Evolutionary conservation across 495 filamentous ascomycete species (phyloP).

Genomic region (Endocarpon pusillum): DNA sequence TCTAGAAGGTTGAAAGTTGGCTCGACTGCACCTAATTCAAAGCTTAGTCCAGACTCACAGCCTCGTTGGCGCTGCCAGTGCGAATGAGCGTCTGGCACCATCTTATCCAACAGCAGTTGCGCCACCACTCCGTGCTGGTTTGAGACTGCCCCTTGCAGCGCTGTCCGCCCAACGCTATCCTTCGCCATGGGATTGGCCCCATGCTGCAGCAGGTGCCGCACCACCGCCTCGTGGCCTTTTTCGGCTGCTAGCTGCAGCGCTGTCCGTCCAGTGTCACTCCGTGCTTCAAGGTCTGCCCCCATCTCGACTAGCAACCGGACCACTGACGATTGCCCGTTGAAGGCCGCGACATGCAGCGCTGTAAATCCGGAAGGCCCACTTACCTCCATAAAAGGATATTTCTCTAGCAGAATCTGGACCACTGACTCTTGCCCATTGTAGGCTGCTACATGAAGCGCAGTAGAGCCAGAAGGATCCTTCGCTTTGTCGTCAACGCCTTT

Average conservation of each 20-base stretch:
- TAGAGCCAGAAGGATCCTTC: conserved; percentile 36
- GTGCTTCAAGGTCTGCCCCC: conserved; percentile 34
- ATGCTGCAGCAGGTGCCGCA: conserved; percentile 31
- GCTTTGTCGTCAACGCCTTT: background rate
- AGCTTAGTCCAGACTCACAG: too few relatives aligned
- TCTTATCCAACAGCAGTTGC: too few relatives aligned
- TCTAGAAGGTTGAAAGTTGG: too few relatives aligned
- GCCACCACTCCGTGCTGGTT: too few relatives aligned
- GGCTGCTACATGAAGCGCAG: conserved; percentile 41
- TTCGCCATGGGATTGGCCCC: too few relatives aligned
- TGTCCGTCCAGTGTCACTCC: conserved; percentile 44
- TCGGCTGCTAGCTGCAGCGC: conserved; percentile 46
- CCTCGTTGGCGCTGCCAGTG: too few relatives aligned
- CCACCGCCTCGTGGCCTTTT: conserved; percentile 37
- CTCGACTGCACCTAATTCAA: too few relatives aligned
- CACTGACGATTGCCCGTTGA: conserved; percentile 34
- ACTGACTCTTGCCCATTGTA: conserved; percentile 35
- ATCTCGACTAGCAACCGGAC: conserved; percentile 35
- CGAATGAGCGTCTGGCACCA: too few relatives aligned
- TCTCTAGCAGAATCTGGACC: conserved; percentile 33
- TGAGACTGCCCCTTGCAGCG: too few relatives aligned
- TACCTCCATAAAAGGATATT: too few relatives aligned
- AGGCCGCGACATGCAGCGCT: conserved; percentile 41
- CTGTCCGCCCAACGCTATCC: too few relatives aligned
- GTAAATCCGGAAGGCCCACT: too few relatives aligned